These are phyloP conservation scores for Marchantia polymorpha DNA, from an alignment of 225 moss, liverwort and hornwort species.

Conservation along the genomic window DNA sequence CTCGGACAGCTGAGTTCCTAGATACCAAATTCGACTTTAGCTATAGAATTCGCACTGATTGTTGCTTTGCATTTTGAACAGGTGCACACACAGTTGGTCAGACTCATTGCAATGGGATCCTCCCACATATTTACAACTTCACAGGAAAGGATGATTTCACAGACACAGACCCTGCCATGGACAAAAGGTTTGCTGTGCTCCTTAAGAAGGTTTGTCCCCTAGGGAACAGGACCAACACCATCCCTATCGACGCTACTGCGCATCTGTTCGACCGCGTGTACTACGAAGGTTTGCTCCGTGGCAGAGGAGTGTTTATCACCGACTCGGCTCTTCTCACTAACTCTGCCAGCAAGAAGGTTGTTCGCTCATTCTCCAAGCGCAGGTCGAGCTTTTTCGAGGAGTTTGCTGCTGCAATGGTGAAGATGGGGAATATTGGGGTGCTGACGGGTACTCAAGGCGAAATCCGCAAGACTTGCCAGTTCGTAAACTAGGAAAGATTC, in stretches of 20 bases:
- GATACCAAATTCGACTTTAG: too few species aligned
- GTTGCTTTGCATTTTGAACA: background rate
- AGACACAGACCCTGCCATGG: background rate
- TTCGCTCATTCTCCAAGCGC: background rate
- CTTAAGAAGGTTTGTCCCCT: background rate
- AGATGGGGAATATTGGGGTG: constrained; percentile 2
- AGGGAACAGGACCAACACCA: background rate
- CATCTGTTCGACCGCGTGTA: background rate
- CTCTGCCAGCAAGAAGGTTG: background rate
- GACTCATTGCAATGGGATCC: constrained; percentile 43
- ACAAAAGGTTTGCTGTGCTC: background rate
- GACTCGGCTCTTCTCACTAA: background rate
- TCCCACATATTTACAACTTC: constrained; percentile 46
- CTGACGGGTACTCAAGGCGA: background rate
- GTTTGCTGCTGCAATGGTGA: constrained; percentile 24
- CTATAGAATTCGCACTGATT: too few species aligned
- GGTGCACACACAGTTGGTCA: constrained; percentile 61
- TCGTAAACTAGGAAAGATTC: too few species aligned
- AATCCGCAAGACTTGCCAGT: background rate
- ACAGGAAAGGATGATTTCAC: constrained; percentile 9
- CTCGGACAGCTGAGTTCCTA: too few species aligned
- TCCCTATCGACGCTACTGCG: background rate
- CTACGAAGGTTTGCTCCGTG: background rate
- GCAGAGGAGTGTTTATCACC: background rate
- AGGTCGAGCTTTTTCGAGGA: background rate